Evolutionary conservation across 805 yeast genomes (phyloP).

Genomic region (Lipomyces kockii): DNA sequence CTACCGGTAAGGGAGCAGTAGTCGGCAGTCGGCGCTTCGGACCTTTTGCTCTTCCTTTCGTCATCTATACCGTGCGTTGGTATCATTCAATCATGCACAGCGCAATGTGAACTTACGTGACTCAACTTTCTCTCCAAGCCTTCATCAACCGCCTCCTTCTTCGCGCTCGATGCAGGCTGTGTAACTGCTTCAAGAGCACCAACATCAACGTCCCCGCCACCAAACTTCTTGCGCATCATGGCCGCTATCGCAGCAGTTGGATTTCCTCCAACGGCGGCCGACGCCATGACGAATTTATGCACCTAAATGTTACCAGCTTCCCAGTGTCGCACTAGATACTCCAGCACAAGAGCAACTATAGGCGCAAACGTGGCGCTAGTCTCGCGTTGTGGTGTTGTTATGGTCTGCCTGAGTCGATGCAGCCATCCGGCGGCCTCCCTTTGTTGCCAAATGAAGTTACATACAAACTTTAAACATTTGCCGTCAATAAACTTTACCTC

Average conservation of each 20-base stretch:
- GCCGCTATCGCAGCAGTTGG: conserved; percentile 22
- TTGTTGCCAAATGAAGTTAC: not conserved
- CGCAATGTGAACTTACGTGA: conserved; percentile 9
- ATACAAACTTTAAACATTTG: not conserved
- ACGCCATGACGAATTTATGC: conserved; percentile 4
- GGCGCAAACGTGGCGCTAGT: not conserved
- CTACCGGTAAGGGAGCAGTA: not conserved
- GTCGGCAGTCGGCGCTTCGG: conserved; percentile 21
- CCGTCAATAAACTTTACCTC: not conserved
- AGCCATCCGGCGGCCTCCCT: no score
- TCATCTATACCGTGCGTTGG: conserved; percentile 11
- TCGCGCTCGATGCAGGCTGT: not conserved
- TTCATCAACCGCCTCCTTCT: not conserved
- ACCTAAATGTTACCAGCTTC: not conserved
- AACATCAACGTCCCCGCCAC: conserved; percentile 3
- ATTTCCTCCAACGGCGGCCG: not conserved
- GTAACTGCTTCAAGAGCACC: not conserved
- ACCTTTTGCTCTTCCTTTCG: conserved; percentile 25
- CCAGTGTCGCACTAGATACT: not conserved
- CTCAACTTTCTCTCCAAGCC: conserved; percentile 6
- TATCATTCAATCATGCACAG: not conserved
- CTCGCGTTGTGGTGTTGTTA: not conserved
- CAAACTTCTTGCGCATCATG: conserved; percentile 22
- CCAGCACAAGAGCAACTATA: not conserved
- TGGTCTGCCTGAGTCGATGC: not conserved